These are phyloP conservation scores for Keqinozyma sinolaborantium DNA, from an alignment of 1,139 yeast genomes.

Conservation along the genomic window DNA sequence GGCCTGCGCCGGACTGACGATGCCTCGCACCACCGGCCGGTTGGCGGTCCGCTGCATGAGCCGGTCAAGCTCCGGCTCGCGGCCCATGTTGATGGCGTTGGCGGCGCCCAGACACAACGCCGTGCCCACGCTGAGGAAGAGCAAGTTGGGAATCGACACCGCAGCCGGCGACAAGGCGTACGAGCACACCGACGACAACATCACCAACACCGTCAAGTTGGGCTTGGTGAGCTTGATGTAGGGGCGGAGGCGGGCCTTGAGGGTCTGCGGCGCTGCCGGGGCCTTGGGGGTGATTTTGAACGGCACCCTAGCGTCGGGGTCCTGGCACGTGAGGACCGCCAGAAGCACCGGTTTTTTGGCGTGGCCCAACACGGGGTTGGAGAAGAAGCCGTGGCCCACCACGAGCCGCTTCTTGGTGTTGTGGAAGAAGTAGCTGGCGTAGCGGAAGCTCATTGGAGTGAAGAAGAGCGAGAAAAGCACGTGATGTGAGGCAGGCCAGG, in stretches of 20 bases:
- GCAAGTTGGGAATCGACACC: slow-evolving; percentile 63
- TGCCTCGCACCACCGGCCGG: slow-evolving; percentile 88
- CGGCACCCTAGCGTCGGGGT: slow-evolving; percentile 43
- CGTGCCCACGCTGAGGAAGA: slow-evolving; percentile 80
- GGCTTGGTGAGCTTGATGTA: slow-evolving; percentile 87
- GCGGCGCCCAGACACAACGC: slow-evolving; percentile 90
- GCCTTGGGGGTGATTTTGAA: slow-evolving; percentile 49
- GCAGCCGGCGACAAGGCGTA: slow-evolving; percentile 89
- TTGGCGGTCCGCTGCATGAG: slow-evolving; percentile 86
- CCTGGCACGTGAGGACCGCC: slow-evolving; percentile 39
- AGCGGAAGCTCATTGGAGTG: too few relatives aligned
- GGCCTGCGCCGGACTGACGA: slow-evolving; percentile 73
- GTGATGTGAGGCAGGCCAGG: too few relatives aligned
- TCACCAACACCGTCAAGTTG: slow-evolving; percentile 79
- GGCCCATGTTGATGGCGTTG: slow-evolving; percentile 93
- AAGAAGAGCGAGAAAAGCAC: too few relatives aligned
- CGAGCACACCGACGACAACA: slow-evolving; percentile 87
- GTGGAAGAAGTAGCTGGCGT: slow-evolving; percentile 39
- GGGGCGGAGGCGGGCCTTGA: slow-evolving; percentile 44
- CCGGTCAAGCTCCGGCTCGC: slow-evolving; percentile 88
- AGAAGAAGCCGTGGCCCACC: slow-evolving; percentile 32
- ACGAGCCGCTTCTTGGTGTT: slow-evolving; percentile 30
- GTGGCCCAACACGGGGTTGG: slow-evolving; percentile 25
- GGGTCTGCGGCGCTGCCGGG: slow-evolving; percentile 9
- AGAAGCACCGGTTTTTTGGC: slow-evolving; percentile 23